A percentile compares a stretch with the other conserved stretches of the same genome.
phyloP scores from a whole-genome alignment of 139 green algal genomes.

The Nannochloris sp. region DNA sequence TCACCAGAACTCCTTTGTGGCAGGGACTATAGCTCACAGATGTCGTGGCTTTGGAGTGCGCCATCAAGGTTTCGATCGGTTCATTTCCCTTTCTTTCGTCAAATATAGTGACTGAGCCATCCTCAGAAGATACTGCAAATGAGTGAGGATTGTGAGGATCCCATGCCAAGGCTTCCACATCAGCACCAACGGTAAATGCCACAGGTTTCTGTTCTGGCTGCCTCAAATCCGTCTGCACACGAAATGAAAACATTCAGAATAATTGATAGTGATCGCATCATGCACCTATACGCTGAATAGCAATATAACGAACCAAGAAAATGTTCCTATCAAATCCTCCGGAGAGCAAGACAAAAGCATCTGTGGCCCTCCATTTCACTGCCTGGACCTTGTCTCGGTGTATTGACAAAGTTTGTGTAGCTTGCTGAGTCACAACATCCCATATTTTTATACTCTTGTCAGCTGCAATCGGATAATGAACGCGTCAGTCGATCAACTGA shows the following conservation, averaged over 20 bases:
- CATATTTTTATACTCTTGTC: conserved; percentile 86
- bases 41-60: conserved; percentile 77
- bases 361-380: conserved; percentile 85
- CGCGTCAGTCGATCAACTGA: background rate
- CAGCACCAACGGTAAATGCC: conserved; percentile 61
- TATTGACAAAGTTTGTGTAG: conserved; percentile 72
- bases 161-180: conserved; percentile 86
- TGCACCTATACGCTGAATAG: too few relatives aligned
- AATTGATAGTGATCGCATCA: background rate
- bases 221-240: conserved; percentile 41
- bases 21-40: conserved; percentile 57
- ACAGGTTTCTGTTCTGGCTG: conserved; percentile 21
- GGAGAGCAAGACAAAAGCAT: conserved; percentile 76
- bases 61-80: conserved; percentile 62
- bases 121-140: conserved; percentile 82
- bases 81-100: conserved; percentile 44
- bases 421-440: conserved; percentile 49
- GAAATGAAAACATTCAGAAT: background rate
- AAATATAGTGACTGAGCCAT: conserved; percentile 59
- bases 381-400: conserved; percentile 92
- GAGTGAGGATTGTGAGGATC: conserved; percentile 56
- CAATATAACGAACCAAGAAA: conserved; percentile 54
- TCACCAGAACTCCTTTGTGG: conserved; percentile 66
- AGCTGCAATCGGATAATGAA: conserved; percentile 27
- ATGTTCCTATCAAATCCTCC: conserved; percentile 76